Evolutionary conservation across 2,329 filamentous ascomycete genomes (phyloP).

Genomic region (Tolypocladium sp.): DNA sequence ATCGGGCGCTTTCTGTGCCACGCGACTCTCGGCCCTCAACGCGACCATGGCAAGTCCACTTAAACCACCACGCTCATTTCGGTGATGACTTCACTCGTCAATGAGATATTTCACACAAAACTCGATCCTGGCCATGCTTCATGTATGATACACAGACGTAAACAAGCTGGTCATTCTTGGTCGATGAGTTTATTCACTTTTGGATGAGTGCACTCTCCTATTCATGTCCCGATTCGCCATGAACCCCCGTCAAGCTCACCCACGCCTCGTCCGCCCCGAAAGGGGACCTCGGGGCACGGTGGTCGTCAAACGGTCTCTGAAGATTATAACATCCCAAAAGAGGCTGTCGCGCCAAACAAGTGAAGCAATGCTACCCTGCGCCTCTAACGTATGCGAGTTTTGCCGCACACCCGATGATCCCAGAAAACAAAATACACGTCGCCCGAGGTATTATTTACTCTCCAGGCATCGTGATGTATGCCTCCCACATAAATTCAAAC

Average conservation of each 20-base stretch:
- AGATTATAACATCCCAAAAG: conserved; percentile 1
- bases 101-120: background rate
- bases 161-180: background rate
- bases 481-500: background rate
- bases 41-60: background rate
- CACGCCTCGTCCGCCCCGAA: background rate
- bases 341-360: background rate
- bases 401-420: conserved; percentile 4
- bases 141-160: background rate
- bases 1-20: background rate
- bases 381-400: conserved; percentile 9
- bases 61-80: background rate
- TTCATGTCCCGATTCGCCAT: background rate
- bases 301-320: too few species aligned
- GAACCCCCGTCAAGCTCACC: background rate
- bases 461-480: background rate
- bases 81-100: background rate
- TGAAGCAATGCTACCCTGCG: conserved; percentile 9
- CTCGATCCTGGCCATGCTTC: background rate
- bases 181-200: background rate
- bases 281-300: background rate
- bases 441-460: background rate
- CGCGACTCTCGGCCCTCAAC: background rate
- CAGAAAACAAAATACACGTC: background rate
- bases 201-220: background rate